A percentile compares a stretch with the other conserved stretches of the same genome.
Evolutionary conservation across 768 basidiomycete genomes (phyloP).

Genomic region (Phylloporus sp.): DNA sequence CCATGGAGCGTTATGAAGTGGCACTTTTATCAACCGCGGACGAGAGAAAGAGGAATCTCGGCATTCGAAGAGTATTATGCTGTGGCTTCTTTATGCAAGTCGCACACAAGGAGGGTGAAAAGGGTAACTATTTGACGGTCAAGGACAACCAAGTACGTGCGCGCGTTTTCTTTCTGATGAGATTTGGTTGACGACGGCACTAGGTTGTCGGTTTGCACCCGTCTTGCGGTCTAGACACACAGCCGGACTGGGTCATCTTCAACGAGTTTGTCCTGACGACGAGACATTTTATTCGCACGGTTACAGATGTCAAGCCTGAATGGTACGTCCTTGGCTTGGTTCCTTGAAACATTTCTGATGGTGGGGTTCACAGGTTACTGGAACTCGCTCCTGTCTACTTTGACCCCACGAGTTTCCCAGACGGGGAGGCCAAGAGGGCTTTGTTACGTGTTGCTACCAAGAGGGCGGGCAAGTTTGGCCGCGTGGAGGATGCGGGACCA

Average conservation of each 20-base stretch:
- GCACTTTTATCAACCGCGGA: conserved; percentile 66
- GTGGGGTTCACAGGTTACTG: conserved; percentile 44
- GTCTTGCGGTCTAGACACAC: conserved; percentile 79
- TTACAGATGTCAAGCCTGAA: conserved; percentile 79
- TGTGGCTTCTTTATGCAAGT: conserved; percentile 99
- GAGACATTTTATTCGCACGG: conserved; percentile 83
- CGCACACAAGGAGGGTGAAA: conserved; percentile 92
- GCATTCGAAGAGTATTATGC: conserved; percentile 78
- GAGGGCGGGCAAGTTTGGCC: conserved; percentile 38
- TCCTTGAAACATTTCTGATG: no score
- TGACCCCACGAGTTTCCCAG: conserved; percentile 57
- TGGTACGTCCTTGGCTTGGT: conserved; percentile 51
- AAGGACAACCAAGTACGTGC: conserved; percentile 85
- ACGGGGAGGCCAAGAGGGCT: conserved; percentile 67
- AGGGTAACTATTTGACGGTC: conserved; percentile 80
- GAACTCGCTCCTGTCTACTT: conserved; percentile 66
- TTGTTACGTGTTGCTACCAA: conserved; percentile 54
- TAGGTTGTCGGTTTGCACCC: conserved; percentile 49
- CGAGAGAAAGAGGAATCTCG: conserved; percentile 63
- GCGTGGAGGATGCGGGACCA: conserved; percentile 2
- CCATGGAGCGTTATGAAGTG: conserved; percentile 87
- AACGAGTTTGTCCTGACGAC: conserved; percentile 95
- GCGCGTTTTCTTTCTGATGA: not conserved
- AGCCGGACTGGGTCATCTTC: conserved; percentile 90
- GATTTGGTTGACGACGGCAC: not conserved